Conservation (phyloP, 768 basidiomycete species). For the Tulasnella sp. region DNA sequence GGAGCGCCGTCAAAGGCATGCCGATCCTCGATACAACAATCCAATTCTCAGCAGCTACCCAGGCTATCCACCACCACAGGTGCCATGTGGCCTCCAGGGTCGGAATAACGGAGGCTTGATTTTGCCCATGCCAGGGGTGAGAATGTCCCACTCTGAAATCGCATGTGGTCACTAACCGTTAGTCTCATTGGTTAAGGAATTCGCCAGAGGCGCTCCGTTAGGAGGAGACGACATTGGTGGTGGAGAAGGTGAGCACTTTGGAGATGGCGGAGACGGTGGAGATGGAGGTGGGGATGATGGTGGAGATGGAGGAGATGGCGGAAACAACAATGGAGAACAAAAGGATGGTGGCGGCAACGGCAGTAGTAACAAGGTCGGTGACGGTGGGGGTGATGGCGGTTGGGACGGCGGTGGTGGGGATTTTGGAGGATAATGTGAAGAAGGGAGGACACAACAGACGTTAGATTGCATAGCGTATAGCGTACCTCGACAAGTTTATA, state of each 20-base stretch:
- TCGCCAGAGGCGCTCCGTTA: slow-evolving; percentile 42
- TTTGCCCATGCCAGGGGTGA: slow-evolving; percentile 21
- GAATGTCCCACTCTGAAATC: slow-evolving; percentile 32
- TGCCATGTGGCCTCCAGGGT: not conserved
- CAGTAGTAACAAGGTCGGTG: too few species aligned
- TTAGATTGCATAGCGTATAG: too few species aligned
- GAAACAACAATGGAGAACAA: slow-evolving; percentile 20
- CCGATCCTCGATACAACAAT: not conserved
- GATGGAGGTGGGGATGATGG: slow-evolving; percentile 18
- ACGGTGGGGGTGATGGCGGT: too few species aligned
- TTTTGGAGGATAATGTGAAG: slow-evolving; percentile 16
- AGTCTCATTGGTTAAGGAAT: slow-evolving; percentile 21
- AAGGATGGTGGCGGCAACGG: slow-evolving; percentile 18
- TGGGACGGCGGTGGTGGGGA: slow-evolving; percentile 22
- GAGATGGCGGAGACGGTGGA: slow-evolving; percentile 14
- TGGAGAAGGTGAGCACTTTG: too few species aligned
- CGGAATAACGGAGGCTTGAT: slow-evolving; percentile 24
- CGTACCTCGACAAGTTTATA: too few species aligned
- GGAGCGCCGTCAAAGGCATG: not conserved
- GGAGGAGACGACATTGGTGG: slow-evolving; percentile 33
- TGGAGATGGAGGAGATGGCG: slow-evolving; percentile 19
- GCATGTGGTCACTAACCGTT: slow-evolving; percentile 29
- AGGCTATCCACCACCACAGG: not conserved
- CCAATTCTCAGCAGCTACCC: too few species aligned
- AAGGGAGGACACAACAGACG: too few species aligned